Evolutionary conservation across 495 filamentous ascomycete species (phyloP).

Genomic region (Talaromyces liani): DNA sequence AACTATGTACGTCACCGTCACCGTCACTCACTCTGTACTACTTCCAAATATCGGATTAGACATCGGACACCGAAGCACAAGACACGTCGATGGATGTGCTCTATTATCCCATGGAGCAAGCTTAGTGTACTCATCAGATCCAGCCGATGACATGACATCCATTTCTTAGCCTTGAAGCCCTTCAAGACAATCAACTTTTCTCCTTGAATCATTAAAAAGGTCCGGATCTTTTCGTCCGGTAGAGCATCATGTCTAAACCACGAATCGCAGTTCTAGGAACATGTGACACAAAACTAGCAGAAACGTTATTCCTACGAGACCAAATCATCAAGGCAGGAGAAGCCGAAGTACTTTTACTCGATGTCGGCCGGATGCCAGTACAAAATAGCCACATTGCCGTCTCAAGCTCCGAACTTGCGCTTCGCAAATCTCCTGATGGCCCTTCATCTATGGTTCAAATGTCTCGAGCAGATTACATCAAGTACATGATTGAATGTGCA

Average conservation of each 20-base stretch:
- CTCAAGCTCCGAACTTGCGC: constrained; percentile 26
- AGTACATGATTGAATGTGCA: constrained; percentile 37
- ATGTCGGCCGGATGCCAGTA: constrained; percentile 41
- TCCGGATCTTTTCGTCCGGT: background rate
- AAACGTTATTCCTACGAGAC: constrained; percentile 49
- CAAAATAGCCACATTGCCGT: constrained; percentile 40
- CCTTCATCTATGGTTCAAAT: constrained; percentile 17
- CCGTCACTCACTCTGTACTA: background rate
- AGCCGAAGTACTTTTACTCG: constrained; percentile 42
- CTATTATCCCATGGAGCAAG: background rate
- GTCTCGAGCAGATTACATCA: constrained; percentile 42
- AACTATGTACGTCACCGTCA: background rate
- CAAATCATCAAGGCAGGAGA: constrained; percentile 28
- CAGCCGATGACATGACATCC: background rate
- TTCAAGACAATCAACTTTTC: background rate
- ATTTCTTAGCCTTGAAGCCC: background rate
- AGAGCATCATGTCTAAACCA: constrained; percentile 13
- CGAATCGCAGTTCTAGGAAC: constrained; percentile 58
- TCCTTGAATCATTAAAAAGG: background rate
- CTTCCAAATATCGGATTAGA: background rate
- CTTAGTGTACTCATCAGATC: background rate
- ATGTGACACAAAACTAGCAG: constrained; percentile 58
- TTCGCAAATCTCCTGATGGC: constrained; percentile 10
- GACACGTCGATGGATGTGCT: background rate
- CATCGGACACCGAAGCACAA: background rate